Conservation (phyloP, 108 stramenopile species). For the Pseudonitzschia pungens region DNA sequence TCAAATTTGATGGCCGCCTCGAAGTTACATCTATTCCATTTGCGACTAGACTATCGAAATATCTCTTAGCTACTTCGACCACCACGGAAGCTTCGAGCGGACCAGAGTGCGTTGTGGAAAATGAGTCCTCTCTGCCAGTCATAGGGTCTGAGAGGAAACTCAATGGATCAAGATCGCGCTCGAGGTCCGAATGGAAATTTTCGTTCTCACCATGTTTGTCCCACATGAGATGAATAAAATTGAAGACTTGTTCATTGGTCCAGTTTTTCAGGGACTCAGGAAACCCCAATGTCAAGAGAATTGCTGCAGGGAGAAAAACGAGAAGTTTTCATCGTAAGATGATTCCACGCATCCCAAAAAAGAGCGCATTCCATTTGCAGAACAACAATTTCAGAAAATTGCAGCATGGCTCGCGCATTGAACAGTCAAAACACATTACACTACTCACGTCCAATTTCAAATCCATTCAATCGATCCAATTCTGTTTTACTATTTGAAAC, state of each 20-base stretch:
- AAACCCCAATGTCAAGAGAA: conserved; percentile 70
- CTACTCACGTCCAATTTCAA: conserved; percentile 72
- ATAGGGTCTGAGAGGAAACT: conserved; percentile 31
- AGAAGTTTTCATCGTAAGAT: conserved; percentile 6
- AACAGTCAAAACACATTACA: not conserved
- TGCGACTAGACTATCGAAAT: conserved; percentile 65
- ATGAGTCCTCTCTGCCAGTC: conserved; percentile 19
- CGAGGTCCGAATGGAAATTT: conserved; percentile 10
- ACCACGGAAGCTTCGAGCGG: conserved; percentile 75
- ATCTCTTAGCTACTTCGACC: conserved; percentile 72
- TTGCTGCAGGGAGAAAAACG: conserved; percentile 29
- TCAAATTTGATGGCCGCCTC: conserved; percentile 35
- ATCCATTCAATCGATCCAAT: conserved; percentile 67
- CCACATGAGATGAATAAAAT: conserved; percentile 85
- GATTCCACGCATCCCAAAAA: not conserved
- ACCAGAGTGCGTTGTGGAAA: conserved; percentile 20
- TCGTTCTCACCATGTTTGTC: conserved; percentile 35
- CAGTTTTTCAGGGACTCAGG: conserved; percentile 75
- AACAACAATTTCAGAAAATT: not conserved
- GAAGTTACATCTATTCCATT: conserved; percentile 66
- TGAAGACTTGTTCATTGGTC: conserved; percentile 85
- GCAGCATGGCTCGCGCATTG: not conserved
- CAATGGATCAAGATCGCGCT: conserved; percentile 41
- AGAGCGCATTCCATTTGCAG: not conserved
- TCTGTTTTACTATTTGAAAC: conserved; percentile 73